These are phyloP conservation scores for Leccinum longicurvipes DNA, from an alignment of 768 basidiomycete species.

Conservation along the genomic window DNA sequence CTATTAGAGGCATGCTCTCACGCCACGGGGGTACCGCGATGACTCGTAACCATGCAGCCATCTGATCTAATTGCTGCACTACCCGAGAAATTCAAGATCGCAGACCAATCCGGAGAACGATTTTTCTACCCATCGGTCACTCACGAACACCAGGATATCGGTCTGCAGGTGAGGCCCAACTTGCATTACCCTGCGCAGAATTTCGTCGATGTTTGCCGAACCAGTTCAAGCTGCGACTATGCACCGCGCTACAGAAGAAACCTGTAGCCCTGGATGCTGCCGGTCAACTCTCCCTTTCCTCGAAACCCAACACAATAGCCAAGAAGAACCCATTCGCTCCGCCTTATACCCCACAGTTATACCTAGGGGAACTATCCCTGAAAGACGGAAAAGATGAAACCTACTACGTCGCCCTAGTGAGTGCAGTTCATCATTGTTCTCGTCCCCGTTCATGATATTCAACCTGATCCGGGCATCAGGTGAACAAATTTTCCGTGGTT, in stretches of 20 bases:
- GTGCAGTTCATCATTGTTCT: conserved; percentile 21
- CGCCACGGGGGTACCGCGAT: conserved; percentile 2
- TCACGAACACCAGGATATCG: conserved; percentile 55
- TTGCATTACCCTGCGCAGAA: background rate
- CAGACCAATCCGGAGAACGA: conserved; percentile 60
- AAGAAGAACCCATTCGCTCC: conserved; percentile 76
- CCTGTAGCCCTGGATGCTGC: conserved; percentile 47
- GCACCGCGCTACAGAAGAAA: conserved; percentile 84
- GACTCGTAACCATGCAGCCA: conserved; percentile 14
- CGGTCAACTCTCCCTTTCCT: conserved; percentile 30
- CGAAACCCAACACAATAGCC: conserved; percentile 17
- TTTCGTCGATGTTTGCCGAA: background rate
- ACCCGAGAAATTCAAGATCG: conserved; percentile 53
- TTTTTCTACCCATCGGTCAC: conserved; percentile 77
- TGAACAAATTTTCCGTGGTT: conserved; percentile 85
- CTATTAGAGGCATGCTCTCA: conserved; percentile 2
- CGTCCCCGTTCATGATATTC: background rate
- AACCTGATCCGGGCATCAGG: conserved; percentile 41
- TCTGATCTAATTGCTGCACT: conserved; percentile 55
- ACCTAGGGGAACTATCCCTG: conserved; percentile 64
- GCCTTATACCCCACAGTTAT: conserved; percentile 76
- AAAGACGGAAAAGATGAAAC: conserved; percentile 48
- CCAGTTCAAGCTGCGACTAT: conserved; percentile 84
- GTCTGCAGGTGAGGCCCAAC: conserved; percentile 57
- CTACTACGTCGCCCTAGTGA: conserved; percentile 69